These are phyloP conservation scores for Theobroma grandiflorum DNA, from an alignment of 441 rosid genomes.

Conservation along the genomic window DNA sequence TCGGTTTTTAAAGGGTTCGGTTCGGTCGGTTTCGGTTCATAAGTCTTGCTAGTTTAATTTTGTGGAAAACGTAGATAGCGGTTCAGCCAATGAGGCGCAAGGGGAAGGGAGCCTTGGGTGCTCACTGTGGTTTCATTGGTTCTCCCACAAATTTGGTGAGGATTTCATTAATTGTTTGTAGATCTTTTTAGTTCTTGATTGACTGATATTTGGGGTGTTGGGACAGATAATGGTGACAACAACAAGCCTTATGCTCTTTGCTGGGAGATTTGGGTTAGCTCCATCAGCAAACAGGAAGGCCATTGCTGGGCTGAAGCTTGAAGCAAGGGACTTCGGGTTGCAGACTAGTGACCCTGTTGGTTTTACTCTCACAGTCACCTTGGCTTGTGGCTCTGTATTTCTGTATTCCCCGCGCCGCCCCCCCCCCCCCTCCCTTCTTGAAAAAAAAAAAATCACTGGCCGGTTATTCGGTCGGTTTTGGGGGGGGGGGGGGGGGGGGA, in stretches of 20 bases:
- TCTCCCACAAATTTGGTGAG: conserved; percentile 87
- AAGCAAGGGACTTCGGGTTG: conserved; percentile 84
- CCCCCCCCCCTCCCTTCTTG: too few species aligned
- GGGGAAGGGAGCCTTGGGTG: conserved; percentile 77
- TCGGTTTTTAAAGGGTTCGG: too few species aligned
- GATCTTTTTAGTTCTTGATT: neutral
- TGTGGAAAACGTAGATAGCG: conserved; percentile 45
- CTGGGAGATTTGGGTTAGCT: conserved; percentile 93
- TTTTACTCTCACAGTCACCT: conserved; percentile 90
- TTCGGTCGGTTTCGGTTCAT: neutral
- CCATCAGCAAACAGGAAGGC: conserved; percentile 96
- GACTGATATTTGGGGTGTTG: neutral
- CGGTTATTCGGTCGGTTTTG: too few species aligned
- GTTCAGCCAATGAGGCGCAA: conserved; percentile 65
- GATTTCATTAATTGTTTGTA: neutral
- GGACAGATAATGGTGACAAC: conserved; percentile 85
- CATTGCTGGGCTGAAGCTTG: conserved; percentile 88
- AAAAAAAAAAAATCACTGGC: too few species aligned
- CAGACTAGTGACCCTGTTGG: conserved; percentile 98
- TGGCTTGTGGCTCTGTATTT: conserved; percentile 89
- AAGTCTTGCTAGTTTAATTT: neutral
- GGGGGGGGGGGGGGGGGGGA: too few species aligned
- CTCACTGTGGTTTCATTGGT: conserved; percentile 85
- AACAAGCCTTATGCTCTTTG: conserved; percentile 87
- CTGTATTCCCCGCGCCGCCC: too few species aligned